These are phyloP conservation scores for Astragalus glycyphyllos DNA, from an alignment of 306 rosid genomes.

Conservation along the genomic window DNA sequence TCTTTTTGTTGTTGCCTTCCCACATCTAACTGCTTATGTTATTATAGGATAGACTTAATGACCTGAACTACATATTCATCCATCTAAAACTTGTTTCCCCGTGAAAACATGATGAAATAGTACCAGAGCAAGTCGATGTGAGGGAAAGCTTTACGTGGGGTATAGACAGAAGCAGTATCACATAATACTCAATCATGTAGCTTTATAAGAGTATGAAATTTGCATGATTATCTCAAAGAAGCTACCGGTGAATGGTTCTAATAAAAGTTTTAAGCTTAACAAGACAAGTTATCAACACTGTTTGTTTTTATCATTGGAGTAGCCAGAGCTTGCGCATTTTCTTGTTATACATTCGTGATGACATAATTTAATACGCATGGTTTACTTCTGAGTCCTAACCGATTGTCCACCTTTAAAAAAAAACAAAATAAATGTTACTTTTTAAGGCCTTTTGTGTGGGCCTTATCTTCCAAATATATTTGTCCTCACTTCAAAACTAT, in stretches of 20 bases:
- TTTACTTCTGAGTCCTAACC: too few species aligned
- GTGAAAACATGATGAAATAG: neutral
- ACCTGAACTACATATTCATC: neutral
- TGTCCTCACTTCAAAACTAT: neutral
- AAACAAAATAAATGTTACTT: neutral
- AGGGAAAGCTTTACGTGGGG: too few species aligned
- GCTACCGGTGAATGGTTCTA: neutral
- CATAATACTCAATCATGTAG: neutral
- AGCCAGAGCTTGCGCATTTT: neutral
- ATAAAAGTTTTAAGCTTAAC: neutral
- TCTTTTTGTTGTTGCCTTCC: neutral
- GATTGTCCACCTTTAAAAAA: neutral
- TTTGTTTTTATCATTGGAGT: neutral
- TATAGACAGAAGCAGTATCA: too few species aligned
- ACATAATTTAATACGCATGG: neutral
- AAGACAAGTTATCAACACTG: neutral
- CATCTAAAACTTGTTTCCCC: neutral
- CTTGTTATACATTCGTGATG: neutral
- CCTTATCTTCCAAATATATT: slow-evolving; percentile 5
- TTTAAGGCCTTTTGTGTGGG: neutral
- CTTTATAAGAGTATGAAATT: neutral
- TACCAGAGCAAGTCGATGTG: too few species aligned
- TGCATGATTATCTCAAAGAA: neutral
- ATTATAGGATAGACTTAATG: neutral
- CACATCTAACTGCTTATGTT: neutral